Conservation (phyloP, 805 yeast species). For the Candida mattraensis region DNA sequence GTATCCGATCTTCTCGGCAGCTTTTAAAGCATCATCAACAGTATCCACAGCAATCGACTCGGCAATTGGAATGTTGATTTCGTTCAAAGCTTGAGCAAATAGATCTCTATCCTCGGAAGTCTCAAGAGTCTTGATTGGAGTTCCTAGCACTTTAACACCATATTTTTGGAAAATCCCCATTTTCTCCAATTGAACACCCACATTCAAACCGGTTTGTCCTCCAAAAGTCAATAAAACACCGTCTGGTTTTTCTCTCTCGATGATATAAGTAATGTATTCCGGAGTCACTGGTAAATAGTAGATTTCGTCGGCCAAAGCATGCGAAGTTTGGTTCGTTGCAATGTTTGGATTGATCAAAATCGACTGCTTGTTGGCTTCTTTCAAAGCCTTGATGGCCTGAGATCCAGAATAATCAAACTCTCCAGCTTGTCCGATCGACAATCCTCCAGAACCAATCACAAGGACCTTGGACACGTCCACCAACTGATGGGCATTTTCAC, state of each 20-base stretch:
- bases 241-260: slow-evolving; percentile 95
- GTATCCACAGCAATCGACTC: slow-evolving; percentile 94
- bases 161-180: slow-evolving; percentile 92
- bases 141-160: slow-evolving; percentile 93
- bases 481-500: slow-evolving; percentile 60
- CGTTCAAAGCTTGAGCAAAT: slow-evolving; percentile 92
- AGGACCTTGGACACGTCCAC: slow-evolving; percentile 87
- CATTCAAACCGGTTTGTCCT: slow-evolving; percentile 97
- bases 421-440: slow-evolving; percentile 97
- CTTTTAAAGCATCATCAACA: slow-evolving; percentile 88
- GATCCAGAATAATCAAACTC: slow-evolving; percentile 97
- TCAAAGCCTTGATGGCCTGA: slow-evolving; percentile 94
- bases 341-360: slow-evolving; percentile 93
- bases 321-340: slow-evolving; percentile 96
- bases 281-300: slow-evolving; percentile 96
- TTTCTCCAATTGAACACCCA: slow-evolving; percentile 91
- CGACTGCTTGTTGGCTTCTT: slow-evolving; percentile 82
- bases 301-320: slow-evolving; percentile 91
- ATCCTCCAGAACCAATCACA: slow-evolving; percentile 95
- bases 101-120: slow-evolving; percentile 97
- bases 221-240: slow-evolving; percentile 96
- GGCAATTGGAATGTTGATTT: slow-evolving; percentile 94
- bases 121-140: slow-evolving; percentile 93
- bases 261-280: slow-evolving; percentile 91
- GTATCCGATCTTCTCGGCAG: slow-evolving; percentile 86